Evolutionary conservation across 2,329 filamentous ascomycete genomes (phyloP).

Genomic region (Aspergillus terreus): DNA sequence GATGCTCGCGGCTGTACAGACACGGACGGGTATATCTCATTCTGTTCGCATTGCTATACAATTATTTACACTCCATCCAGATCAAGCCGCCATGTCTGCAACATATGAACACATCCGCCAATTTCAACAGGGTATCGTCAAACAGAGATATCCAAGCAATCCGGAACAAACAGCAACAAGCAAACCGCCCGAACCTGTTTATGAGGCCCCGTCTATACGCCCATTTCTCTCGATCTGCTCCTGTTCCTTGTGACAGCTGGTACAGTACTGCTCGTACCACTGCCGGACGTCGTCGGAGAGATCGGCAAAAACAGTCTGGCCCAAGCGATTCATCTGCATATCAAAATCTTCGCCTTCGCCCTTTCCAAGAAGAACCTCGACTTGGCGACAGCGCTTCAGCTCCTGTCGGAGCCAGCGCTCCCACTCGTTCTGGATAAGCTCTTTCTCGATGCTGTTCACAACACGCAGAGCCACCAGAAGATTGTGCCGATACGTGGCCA

Average conservation of each 20-base stretch:
- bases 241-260: slow-evolving; percentile 53
- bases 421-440: slow-evolving; percentile 84
- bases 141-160: slow-evolving; percentile 9
- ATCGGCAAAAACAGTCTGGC: slow-evolving; percentile 29
- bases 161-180: slow-evolving; percentile 2
- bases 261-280: slow-evolving; percentile 61
- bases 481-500: slow-evolving; percentile 84
- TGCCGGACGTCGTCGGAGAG: slow-evolving; percentile 46
- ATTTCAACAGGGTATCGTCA: slow-evolving; percentile 29
- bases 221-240: slow-evolving; percentile 23
- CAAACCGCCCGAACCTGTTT: neutral
- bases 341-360: slow-evolving; percentile 20
- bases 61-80: neutral
- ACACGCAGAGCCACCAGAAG: slow-evolving; percentile 85
- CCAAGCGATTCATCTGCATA: slow-evolving; percentile 18
- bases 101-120: slow-evolving; percentile 11
- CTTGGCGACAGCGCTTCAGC: slow-evolving; percentile 67
- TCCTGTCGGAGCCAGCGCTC: slow-evolving; percentile 88
- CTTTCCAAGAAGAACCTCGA: slow-evolving; percentile 46
- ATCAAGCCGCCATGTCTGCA: neutral
- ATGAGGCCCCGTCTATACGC: slow-evolving; percentile 18
- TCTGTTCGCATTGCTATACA: slow-evolving; percentile 1
- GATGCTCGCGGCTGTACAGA: neutral
- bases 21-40: neutral
- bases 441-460: slow-evolving; percentile 82